Evolutionary conservation across 2,329 filamentous ascomycete species (phyloP), one percentile per base, ranked within the genome.

Genomic region (Hypoxylon sp.): DNA sequence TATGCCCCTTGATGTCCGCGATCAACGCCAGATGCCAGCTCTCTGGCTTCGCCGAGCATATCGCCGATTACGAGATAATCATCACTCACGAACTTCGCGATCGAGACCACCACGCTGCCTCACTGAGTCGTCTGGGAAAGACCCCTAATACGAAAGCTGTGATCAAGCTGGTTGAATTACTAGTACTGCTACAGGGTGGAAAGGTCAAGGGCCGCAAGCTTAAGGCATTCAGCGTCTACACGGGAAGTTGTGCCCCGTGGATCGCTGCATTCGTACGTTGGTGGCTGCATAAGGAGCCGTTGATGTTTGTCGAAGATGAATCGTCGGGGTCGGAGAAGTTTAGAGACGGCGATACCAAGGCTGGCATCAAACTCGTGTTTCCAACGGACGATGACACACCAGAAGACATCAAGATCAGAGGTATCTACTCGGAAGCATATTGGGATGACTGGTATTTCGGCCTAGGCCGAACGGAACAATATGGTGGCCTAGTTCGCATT

Each of bases 171-270:
- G 37, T 51, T 10, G 37, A 61, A 1, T 24, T 64, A 13, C 15
- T 66, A 10, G 7, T 53, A 5, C 15, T 35, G 2, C 24, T 42
- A 6, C 42, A 52, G 17, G 7, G n/a, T 10, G 35, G 15, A 3
- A 27, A 7, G 3, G 11, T 32, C 11, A 19, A 10, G 1, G 42
- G 29, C 2, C 29, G 27, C 27, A 44, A 46, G n/a, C 21, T 15
- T 5, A 24, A 44, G 11, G 51, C 48, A n/a, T 15, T 69, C 24
- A 37, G 39, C 10, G 35, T 69, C 3, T 19, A 35, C 13, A 46
- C 62, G 1, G 48, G 55, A 6, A 19, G 48, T 3, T 69, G 62
- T 37, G 62, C 39, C 10, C 67, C 67, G 13, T 69, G 67, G 67
- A 56, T 69, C 31, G 67, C 55, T 2, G 67, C 62, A 2, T 63